Base-by-base conservation (phyloP, 1,284 basidiomycete species). In the Leccinum angustisporum region DNA sequence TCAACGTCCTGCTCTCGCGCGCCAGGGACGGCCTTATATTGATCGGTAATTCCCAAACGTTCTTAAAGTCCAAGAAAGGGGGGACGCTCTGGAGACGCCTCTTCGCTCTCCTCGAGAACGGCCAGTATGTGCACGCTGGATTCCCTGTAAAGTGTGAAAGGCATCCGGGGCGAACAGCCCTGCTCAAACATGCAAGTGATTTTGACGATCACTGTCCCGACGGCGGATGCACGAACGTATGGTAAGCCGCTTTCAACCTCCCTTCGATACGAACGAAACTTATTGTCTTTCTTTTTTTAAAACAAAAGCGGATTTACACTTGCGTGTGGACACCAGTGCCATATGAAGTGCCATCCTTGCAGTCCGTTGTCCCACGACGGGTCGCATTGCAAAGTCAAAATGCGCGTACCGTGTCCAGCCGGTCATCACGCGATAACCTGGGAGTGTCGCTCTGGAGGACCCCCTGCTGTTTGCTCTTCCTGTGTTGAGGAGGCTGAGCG, bases 1-100 rank as follows among this genome's bases (percentile, higher is more conserved):
- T 87, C 21, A 88, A 85, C 62, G 86, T 88, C 5, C 74, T 88
- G 2, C 77, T 87, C 16, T 87, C 86, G 0, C 80, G 86, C 16
- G 83, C 86, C 18, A 79, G 85, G 4, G 74, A 86, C 66, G 83
- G 78, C 0, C 71, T 86, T 6, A 83, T 87, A 61, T 80, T 88
- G 71, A 79, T 88, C 30, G 86, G 86, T 4, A 86, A 87, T 65
- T 69, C 79, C 1, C 66, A 80, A 2, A 87, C 86, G 0, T 87
- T 87, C 71, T 70, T 72, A 52, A 73, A 78, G 4, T 76, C 85
- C 13, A 78, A 78, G 8, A 85, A 81, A 62, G 86, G 84, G 2
- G 73, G 73, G 13, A 77, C 79, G 3, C 61, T 85, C 0, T 87
- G 85, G 85, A 69, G 57, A 0, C 70, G 69, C 16, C 73, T 87